Conservation (phyloP, 2,329 filamentous ascomycete species). For the Didymella arachidicola region DNA sequence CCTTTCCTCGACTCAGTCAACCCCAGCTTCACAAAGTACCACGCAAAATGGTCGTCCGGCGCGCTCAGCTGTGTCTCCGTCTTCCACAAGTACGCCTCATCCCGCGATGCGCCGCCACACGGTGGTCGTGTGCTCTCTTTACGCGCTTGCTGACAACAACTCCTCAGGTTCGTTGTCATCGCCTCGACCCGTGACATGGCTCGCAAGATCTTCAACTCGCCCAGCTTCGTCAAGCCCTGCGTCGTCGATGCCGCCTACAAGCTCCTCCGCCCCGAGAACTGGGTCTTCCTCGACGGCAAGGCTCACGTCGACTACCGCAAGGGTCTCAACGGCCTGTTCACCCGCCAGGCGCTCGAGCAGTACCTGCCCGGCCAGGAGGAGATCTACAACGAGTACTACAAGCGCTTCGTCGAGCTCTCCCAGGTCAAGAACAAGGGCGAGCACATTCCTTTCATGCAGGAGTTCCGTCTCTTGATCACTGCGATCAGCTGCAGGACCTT, state of each 20-base stretch:
- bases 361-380: constrained; percentile 94
- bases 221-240: constrained; percentile 89
- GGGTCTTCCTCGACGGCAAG: constrained; percentile 97
- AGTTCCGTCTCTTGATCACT: constrained; percentile 94
- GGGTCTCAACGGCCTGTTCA: constrained; percentile 93
- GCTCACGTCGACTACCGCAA: constrained; percentile 96
- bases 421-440: constrained; percentile 71
- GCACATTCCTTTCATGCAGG: constrained; percentile 85
- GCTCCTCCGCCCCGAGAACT: constrained; percentile 89
- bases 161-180: constrained; percentile 90
- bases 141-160: constrained; percentile 26
- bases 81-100: constrained; percentile 84
- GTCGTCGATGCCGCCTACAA: constrained; percentile 95
- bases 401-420: constrained; percentile 78
- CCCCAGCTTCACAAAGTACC: constrained; percentile 90
- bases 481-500: constrained; percentile 97
- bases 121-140: constrained; percentile 9
- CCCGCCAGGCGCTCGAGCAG: constrained; percentile 81
- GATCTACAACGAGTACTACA: constrained; percentile 87
- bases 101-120: neutral
- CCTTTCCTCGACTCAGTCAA: constrained; percentile 92
- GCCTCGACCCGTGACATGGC: constrained; percentile 94
- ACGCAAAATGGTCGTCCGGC: constrained; percentile 90
- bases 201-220: constrained; percentile 96
- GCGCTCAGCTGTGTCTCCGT: constrained; percentile 96